phyloP scores from a whole-genome alignment of 179 eudicot species.

The Drosera spatulata region DNA sequence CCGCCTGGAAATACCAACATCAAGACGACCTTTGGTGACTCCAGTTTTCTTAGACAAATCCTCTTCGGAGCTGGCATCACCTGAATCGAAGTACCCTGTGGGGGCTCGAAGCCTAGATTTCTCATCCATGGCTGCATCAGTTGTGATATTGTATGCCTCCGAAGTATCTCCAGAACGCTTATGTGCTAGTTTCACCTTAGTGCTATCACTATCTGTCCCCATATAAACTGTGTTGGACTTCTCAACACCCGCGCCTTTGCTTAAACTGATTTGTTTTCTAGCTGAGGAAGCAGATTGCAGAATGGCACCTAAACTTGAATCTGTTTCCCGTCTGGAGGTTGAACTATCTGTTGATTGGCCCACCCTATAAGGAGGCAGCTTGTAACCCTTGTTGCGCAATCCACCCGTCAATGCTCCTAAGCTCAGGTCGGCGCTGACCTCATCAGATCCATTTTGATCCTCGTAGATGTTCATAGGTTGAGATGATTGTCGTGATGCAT shows the following conservation, averaged over 20 bases:
- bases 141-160: constrained; percentile 8
- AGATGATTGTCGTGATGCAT: no score
- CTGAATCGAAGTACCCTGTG: constrained; percentile 25
- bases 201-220: constrained; percentile 26
- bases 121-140: constrained; percentile 15
- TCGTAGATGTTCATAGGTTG: no score
- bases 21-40: constrained; percentile 14
- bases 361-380: no score
- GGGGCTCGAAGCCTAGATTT: constrained; percentile 27
- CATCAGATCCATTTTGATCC: no score
- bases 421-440: no score
- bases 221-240: constrained; percentile 8
- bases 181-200: constrained; percentile 12
- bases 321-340: no score
- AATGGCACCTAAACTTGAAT: no score
- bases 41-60: constrained; percentile 22
- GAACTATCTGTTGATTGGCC: no score
- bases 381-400: no score
- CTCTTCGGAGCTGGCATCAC: constrained; percentile 35
- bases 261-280: no score
- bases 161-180: constrained; percentile 11
- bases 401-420: no score
- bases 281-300: no score
- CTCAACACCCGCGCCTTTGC: background rate
- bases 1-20: constrained; percentile 55